These are phyloP conservation scores for Phaeosphaeria sp. DNA, from an alignment of 2,329 filamentous ascomycete species.

Conservation along the genomic window DNA sequence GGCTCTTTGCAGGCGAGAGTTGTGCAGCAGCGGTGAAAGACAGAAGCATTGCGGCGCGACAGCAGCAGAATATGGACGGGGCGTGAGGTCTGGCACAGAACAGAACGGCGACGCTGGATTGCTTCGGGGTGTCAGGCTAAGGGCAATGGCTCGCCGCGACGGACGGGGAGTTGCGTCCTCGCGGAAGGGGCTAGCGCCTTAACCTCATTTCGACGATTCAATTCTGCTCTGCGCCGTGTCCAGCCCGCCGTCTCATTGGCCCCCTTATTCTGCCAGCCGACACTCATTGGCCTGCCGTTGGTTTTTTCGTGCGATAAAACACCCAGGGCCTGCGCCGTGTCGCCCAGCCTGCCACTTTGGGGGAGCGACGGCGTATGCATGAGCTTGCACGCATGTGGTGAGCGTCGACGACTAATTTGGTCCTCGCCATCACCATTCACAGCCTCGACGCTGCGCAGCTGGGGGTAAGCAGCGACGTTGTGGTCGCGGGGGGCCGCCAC, in stretches of 20 bases:
- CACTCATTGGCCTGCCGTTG: not conserved
- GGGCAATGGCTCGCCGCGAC: not conserved
- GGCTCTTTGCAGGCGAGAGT: slow-evolving; percentile 14
- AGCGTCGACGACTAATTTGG: slow-evolving; percentile 26
- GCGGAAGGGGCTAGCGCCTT: not conserved
- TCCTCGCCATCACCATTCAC: slow-evolving; percentile 15
- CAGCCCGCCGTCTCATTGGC: slow-evolving; percentile 26
- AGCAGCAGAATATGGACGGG: slow-evolving; percentile 5
- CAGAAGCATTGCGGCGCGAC: slow-evolving; percentile 27
- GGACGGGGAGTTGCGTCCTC: not conserved
- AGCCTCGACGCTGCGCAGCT: not conserved
- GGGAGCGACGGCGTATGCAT: slow-evolving; percentile 17
- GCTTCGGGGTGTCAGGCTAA: not conserved
- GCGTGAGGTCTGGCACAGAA: slow-evolving; percentile 6
- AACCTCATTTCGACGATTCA: not conserved
- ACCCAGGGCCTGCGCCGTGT: slow-evolving; percentile 30
- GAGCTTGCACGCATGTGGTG: slow-evolving; percentile 33
- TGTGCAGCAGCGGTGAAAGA: slow-evolving; percentile 24
- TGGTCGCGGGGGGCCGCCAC: not conserved
- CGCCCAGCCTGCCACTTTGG: slow-evolving; percentile 15
- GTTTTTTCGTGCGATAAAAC: not conserved
- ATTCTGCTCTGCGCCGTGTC: not conserved
- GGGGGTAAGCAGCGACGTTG: not conserved
- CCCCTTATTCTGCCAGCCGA: slow-evolving; percentile 28
- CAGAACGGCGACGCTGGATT: not conserved